These are phyloP conservation scores for Fusarium liriodendri DNA, from an alignment of 2,329 filamentous ascomycete genomes.

Conservation along the genomic window DNA sequence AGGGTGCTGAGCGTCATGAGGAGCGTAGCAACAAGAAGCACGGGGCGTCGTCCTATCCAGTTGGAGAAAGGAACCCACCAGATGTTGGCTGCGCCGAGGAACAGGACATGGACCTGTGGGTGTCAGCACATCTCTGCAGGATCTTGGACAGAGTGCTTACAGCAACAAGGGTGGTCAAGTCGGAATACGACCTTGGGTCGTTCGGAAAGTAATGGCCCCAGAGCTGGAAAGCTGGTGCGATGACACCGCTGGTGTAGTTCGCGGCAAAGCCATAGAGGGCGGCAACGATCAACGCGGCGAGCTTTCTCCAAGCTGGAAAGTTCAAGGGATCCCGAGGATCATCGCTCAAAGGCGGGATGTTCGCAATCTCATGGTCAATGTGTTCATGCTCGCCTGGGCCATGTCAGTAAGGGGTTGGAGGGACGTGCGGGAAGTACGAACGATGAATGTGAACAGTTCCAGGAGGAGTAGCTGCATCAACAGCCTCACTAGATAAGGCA, in stretches of 20 bases:
- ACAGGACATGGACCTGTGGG: slow-evolving; percentile 47
- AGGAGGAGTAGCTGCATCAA: slow-evolving; percentile 24
- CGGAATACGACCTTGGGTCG: slow-evolving; percentile 35
- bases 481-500: slow-evolving; percentile 9
- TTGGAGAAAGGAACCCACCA: slow-evolving; percentile 53
- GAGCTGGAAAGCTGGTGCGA: slow-evolving; percentile 48
- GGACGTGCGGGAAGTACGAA: not conserved
- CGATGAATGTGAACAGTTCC: slow-evolving; percentile 23
- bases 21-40: slow-evolving; percentile 46
- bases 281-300: slow-evolving; percentile 40
- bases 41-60: slow-evolving; percentile 46
- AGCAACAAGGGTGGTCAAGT: slow-evolving; percentile 47
- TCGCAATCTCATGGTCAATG: not conserved
- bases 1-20: slow-evolving; percentile 42
- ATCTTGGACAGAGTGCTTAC: slow-evolving; percentile 27
- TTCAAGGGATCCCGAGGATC: slow-evolving; percentile 53
- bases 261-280: slow-evolving; percentile 49
- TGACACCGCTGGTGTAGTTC: slow-evolving; percentile 48
- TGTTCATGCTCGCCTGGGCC: slow-evolving; percentile 11
- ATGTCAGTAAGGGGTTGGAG: rapidly evolving
- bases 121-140: not conserved
- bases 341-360: not conserved
- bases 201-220: slow-evolving; percentile 47
- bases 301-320: slow-evolving; percentile 48
- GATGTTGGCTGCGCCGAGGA: slow-evolving; percentile 50